Base-by-base conservation (phyloP, 768 basidiomycete species). In the Lactarius akahatsu region DNA sequence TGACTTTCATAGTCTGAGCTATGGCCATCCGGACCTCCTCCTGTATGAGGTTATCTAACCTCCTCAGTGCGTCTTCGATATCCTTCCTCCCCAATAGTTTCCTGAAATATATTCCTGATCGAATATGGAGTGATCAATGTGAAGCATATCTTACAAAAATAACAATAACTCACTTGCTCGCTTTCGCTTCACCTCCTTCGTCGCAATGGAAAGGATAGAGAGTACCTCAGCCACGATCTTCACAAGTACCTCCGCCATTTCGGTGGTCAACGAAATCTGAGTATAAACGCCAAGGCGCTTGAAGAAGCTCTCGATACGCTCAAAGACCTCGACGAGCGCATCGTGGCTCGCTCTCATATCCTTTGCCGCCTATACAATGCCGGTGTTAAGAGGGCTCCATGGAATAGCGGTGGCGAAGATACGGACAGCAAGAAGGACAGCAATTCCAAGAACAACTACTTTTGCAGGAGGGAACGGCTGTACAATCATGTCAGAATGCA, bases 41-140 rank as follows among this genome's bases (percentile, higher is more conserved):
- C 23, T 52, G 11, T 26, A 52, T 52, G 0, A 52, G 50, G 2
- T 0, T 5, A 6, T 28, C 13, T 15, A 52, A 28, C 1, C 6
- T 52, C 26, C 36, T 55, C 1, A 60, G 1, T 0, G 59, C 50
- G 16, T 65, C 64, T 18, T 60, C 52, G 2, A 65, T 56, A 23
- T 60, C 59, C 0, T 11, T 60, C 54, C 32, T 32, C 4, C 59
- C 64, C 3, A 65, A 11, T n/a, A 65, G n/a, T 8, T 65, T 65
- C 15, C 38, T 55, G 2, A 43, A 16, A 30, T 26, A 55, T 41
- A 59, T 55, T 28, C 2, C 64, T 65, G 3, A 28, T 20, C 0
- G 8, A 18, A 7, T n/a, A 34, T 1, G 56, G 41, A 10, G 41
- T 5, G 20, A 26, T 23, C 2, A n/a, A 20, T 1, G 3, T 23